Conservation (phyloP, 2,329 filamentous ascomycete species). For the Massarina eburnea region DNA sequence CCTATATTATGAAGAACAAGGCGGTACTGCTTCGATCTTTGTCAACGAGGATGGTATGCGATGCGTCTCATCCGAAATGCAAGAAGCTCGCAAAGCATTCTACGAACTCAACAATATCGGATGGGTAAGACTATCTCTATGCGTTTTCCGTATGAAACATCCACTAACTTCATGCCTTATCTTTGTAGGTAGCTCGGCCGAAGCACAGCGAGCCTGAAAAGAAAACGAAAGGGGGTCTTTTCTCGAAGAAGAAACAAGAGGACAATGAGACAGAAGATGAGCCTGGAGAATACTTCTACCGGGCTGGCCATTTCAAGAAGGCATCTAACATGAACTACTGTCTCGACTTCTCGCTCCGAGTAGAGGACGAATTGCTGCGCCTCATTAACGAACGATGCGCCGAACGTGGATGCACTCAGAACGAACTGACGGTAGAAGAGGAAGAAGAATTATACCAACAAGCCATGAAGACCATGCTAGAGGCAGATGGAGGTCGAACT, state of each 20-base stretch:
- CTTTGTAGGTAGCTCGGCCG: conserved; percentile 46
- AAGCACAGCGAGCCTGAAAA: conserved; percentile 43
- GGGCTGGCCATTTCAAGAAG: conserved; percentile 34
- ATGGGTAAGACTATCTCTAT: no score
- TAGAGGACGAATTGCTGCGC: conserved; percentile 60
- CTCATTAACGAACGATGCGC: conserved; percentile 22
- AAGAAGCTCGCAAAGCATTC: conserved; percentile 47
- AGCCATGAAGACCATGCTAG: conserved; percentile 59
- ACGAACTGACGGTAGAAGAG: conserved; percentile 29
- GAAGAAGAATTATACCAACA: conserved; percentile 28
- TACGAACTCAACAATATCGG: conserved; percentile 53
- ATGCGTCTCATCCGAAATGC: conserved; percentile 51
- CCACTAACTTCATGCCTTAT: no score
- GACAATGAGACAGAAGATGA: conserved; percentile 35
- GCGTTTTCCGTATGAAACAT: no score
- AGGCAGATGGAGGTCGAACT: conserved; percentile 68
- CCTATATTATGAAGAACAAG: conserved; percentile 52
- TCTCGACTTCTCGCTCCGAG: conserved; percentile 61
- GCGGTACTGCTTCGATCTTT: conserved; percentile 65
- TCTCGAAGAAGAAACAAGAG: conserved; percentile 17
- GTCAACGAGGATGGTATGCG: conserved; percentile 66
- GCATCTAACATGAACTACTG: conserved; percentile 75
- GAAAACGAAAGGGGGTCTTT: conserved; percentile 40
- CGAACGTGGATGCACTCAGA: conserved; percentile 19
- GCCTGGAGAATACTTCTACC: conserved; percentile 46